Evolutionary conservation across 1,139 yeast genomes (phyloP), one percentile per base, ranked within the genome.

Genomic region (Candida sp.): DNA sequence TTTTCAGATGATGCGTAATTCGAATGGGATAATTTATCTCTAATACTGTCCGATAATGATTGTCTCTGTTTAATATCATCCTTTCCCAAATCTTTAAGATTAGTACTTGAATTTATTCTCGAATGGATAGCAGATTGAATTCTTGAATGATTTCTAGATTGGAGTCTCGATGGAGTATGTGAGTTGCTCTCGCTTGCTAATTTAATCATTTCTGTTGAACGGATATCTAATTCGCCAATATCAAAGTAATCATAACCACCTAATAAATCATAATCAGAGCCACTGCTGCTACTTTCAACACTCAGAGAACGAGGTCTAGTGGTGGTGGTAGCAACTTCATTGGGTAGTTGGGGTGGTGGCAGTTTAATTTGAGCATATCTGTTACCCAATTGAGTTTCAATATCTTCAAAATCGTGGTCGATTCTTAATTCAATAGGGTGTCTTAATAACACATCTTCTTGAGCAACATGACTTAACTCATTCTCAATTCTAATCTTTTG

Each of bases 181-280:
- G 61, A 68, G 45, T 48, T 52, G 25, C 57, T 55, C 21, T 60
- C 62, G 41, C 68, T 63, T 41, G 62, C 66, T 45, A 67, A 44
- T 29, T 68, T 56, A 4, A 69, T 63, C 22, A 67, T 42, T 36
- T 59, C 59, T 43, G 60, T 65, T 4, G 68, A 59, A 27, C 73
- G 51, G 6, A 60, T 41, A 43, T 69, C 75, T 38, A 73, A 61
- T 43, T 81, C 84, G 1, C 83, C 88, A 51, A 82, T 82, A 57
- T 84, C 90, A 58, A 85, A 85, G 58, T 84, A 84, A 3, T 88
- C 91, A 56, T 83, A 84, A 0, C 90, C 90, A 33, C 89, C 88
- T 41, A 82, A 63, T 39, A 80, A 60, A 51, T 68, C 68, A 49
- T 61, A 73, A 19, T 60, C 63, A 42, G 35, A 15, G 33, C 42